Percentiles rank a stretch among this genome's conserved stretches.
Evolutionary conservation across 352 stramenopile genomes (phyloP).

Genomic region (Globisporangium orthogonon): DNA sequence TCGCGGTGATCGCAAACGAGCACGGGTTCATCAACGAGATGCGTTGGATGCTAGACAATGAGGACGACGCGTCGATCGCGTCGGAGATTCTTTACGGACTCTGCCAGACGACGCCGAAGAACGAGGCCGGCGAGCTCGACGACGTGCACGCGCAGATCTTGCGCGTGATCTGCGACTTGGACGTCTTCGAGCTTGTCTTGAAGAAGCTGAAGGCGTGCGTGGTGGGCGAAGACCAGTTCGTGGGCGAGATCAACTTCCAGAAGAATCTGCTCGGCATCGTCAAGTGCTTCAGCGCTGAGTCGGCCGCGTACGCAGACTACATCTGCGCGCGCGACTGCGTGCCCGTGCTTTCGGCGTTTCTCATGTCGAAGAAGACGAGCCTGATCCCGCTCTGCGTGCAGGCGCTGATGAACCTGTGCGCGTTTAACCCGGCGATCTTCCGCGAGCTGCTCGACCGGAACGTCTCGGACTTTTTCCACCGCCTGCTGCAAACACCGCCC

Average conservation of each 20-base stretch:
- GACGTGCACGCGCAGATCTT: slow-evolving; percentile 39
- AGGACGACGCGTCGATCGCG: slow-evolving; percentile 63
- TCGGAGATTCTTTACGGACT: slow-evolving; percentile 69
- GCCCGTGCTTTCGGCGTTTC: slow-evolving; percentile 46
- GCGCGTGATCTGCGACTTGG: slow-evolving; percentile 48
- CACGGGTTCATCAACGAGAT: slow-evolving; percentile 62
- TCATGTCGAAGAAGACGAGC: slow-evolving; percentile 62
- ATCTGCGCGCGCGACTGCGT: slow-evolving; percentile 54
- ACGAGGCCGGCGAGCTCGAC: slow-evolving; percentile 9
- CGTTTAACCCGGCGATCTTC: slow-evolving; percentile 65
- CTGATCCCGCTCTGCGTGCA: slow-evolving; percentile 61
- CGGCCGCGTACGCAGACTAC: slow-evolving; percentile 45
- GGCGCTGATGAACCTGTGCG: slow-evolving; percentile 73
- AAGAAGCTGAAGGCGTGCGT: slow-evolving; percentile 70
- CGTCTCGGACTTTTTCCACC: slow-evolving; percentile 72
- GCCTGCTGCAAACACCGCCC: slow-evolving; percentile 62
- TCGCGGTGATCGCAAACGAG: slow-evolving; percentile 42
- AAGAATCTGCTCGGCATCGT: slow-evolving; percentile 67
- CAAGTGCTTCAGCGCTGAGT: slow-evolving; percentile 66
- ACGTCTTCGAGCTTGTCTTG: slow-evolving; percentile 55
- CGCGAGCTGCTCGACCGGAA: slow-evolving; percentile 53
- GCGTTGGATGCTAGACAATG: slow-evolving; percentile 63
- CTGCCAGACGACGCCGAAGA: slow-evolving; percentile 42
- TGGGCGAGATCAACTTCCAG: slow-evolving; percentile 76
- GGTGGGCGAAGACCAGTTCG: slow-evolving; percentile 54